Base-by-base conservation (phyloP, 257 asterid genomes). In the Paulownia fortunei region DNA sequence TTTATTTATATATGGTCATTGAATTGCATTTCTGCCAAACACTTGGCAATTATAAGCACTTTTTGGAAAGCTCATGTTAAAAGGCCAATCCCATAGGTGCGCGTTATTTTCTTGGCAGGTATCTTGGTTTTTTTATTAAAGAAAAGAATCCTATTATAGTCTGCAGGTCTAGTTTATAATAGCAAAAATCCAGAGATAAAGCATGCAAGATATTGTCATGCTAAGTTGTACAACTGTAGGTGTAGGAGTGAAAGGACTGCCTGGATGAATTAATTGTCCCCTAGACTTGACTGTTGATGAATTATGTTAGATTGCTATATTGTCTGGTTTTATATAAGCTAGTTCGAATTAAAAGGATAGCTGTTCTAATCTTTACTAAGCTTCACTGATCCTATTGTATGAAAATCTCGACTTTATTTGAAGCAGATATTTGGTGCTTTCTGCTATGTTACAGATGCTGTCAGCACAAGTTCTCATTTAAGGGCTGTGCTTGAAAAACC, bases 381-480 rank as follows among this genome's bases (percentile, higher is more conserved):
- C 41, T 74, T 73, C 49, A 69, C 66, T 67, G 61, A 67, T 47
- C 46, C 72, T 66, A 24, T 26, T 58, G 34, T 60, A 24, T 26
- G 19, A 36, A 15, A 54, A 37, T 30, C 67, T 68, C 51, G 3
- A 49, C 49, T 75, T 59, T 76, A 56, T 54, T 21, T 69, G 42
- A 58, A 55, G 82, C 27, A 44, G 63, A 21, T 63, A 61, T 80
- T 63, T 70, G 56, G 74, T 36, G 6, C 23, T 54, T 30, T 34
- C 42, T 32, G 0, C 21, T 51, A 6, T 49, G 73, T 73, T 82
- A 77, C 66, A 77, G 81, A 81, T 83, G 81, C 87, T 62, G 80
- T 76, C 34, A 79, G 89, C 74, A 73, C 81, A 37, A 59, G 80
- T n/a, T 88, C 90, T 61, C 87, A 73, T 78, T 58, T 76, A 77